Evolutionary conservation across 345 rosid genomes (phyloP), one percentile per base, ranked within the genome.

Genomic region (Eucalyptus lansdowneana): DNA sequence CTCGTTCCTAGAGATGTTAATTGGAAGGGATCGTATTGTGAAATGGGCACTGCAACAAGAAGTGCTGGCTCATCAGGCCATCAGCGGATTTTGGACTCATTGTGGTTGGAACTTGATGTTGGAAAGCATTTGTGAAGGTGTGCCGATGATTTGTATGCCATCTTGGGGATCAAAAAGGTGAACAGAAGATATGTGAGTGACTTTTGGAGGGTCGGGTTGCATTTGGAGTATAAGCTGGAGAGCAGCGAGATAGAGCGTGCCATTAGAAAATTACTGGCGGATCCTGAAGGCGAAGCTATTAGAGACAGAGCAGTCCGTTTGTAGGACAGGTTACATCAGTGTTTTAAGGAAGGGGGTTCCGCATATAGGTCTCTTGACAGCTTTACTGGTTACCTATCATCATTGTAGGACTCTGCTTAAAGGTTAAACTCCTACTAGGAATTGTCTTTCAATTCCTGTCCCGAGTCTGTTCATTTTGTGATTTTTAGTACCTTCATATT

Each of bases 101-200:
- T 86, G 88, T 34, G 86, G 86, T 45, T 67, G 88, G 88, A 89
- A 89, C 88, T 89, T 54, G 50, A 62, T 51, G 14, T 16, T 86
- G 50, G 88, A 89, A 88, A 89, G 86, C 86, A 86, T 89, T 31
- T 86, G 86, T 62, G 88, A 86, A 67, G 90, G 90, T n/a, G 88
- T 86, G 37, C 86, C 86, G 9, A 86, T 89, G 85, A 50, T 89
- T 65, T 89, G 88, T 47, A 62, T 34, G 88, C 90, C 90, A 22
- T 89, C 25, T 87, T 45, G 88, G 88, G 69, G 90, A 89, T 85
- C 86, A 53, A 89, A 69, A 89, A 58, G 31, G 65, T 86, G 69
- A 89, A 50, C 11, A 88, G 51, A 29, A 67, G 90, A 86, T 89
- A 45, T 31, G 42, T 86, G 17, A 89, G 90, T 50, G 31, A 54